phyloP scores from a whole-genome alignment of 177 flowering plant species.

The Vitis hybrid region DNA sequence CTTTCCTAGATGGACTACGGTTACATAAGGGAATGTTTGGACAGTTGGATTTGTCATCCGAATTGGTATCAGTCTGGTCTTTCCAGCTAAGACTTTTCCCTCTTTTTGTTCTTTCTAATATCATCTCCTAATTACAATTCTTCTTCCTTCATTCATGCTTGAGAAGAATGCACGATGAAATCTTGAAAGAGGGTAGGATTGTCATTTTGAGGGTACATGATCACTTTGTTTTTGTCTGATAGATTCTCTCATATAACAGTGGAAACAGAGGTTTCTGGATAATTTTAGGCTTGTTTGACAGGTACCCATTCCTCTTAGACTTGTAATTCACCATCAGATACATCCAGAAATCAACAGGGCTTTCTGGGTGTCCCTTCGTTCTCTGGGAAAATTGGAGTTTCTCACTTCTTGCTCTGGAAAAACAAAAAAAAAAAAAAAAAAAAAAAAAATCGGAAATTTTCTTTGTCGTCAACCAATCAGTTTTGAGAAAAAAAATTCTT shows the following conservation, averaged over 20 bases:
- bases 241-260: constrained; percentile 8
- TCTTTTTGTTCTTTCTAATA: constrained; percentile 8
- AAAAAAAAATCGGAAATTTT: neutral
- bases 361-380: constrained; percentile 7
- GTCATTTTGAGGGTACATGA: constrained; percentile 6
- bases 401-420: neutral
- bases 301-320: constrained; percentile 4
- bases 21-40: constrained; percentile 13
- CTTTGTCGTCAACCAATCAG: neutral
- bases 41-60: constrained; percentile 12
- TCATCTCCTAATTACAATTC: neutral
- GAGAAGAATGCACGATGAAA: constrained; percentile 1
- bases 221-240: constrained; percentile 7
- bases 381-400: neutral
- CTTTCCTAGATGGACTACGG: neutral
- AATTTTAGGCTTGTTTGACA: constrained; percentile 7
- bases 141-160: constrained; percentile 1
- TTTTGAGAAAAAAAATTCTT: neutral
- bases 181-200: constrained; percentile 5
- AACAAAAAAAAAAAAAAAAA: neutral
- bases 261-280: constrained; percentile 4
- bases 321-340: neutral
- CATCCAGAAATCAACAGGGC: neutral
- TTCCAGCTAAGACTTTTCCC: constrained; percentile 6
- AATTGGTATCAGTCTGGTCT: neutral